Percentiles rank a stretch among this genome's conserved stretches.
phyloP scores from a whole-genome alignment of 257 asterid species.

The Gentiana straminea region DNA sequence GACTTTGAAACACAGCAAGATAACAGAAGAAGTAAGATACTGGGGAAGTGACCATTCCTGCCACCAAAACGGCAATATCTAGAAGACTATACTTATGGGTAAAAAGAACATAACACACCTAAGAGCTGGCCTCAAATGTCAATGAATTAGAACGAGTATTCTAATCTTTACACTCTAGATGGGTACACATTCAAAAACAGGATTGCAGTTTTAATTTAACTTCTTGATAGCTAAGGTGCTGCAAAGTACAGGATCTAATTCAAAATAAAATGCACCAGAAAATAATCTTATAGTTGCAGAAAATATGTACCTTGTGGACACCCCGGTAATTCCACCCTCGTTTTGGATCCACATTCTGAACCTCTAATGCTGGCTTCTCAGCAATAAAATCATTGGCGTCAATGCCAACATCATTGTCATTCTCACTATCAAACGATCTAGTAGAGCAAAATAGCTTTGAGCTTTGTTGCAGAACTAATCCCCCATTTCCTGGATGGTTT shows the following conservation, averaged over 20 bases:
- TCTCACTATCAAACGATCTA: slow-evolving; percentile 23
- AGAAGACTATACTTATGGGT: too few species aligned
- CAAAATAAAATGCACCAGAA: too few species aligned
- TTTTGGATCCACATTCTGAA: slow-evolving; percentile 78
- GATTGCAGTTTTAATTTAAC: background rate
- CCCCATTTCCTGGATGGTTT: slow-evolving; percentile 24
- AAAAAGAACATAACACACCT: too few species aligned
- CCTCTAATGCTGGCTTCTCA: slow-evolving; percentile 51
- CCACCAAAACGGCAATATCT: too few species aligned
- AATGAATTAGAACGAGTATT: too few species aligned
- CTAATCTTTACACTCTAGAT: too few species aligned
- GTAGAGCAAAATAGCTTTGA: slow-evolving; percentile 49
- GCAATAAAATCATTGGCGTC: slow-evolving; percentile 50
- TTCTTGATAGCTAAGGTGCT: background rate
- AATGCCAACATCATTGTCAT: slow-evolving; percentile 15
- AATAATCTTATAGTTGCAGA: background rate
- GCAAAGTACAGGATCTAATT: background rate
- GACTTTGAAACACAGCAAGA: too few species aligned
- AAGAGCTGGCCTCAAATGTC: too few species aligned
- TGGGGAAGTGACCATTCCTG: too few species aligned
- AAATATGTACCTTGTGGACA: slow-evolving; percentile 62
- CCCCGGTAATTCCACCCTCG: slow-evolving; percentile 96
- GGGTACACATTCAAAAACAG: background rate
- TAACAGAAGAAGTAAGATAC: too few species aligned
- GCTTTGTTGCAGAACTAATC: slow-evolving; percentile 30